Percentiles rank a stretch among this genome's conserved stretches.
Conservation (phyloP, 2,329 filamentous ascomycete genomes). For the Beauveria caledonica region DNA sequence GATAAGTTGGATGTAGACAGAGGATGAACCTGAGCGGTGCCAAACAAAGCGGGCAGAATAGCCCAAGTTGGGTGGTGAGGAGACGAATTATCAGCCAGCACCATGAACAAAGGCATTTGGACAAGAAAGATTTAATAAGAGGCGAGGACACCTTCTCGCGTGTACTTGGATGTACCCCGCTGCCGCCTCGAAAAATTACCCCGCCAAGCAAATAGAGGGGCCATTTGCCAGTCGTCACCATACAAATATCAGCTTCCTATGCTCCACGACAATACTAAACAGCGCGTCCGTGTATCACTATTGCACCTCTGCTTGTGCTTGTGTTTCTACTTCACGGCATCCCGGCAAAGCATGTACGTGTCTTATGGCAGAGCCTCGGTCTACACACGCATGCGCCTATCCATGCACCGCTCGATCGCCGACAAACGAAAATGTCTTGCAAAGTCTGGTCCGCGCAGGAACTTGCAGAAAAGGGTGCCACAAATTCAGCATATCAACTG, state of each 20-base stretch:
- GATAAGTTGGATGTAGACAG: not conserved
- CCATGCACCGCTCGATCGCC: not conserved
- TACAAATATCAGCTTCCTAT: not conserved
- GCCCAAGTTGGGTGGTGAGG: not conserved
- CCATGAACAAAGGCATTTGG: too few species aligned
- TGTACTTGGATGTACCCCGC: not conserved
- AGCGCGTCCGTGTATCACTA: not conserved
- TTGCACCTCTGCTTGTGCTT: not conserved
- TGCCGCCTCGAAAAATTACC: not conserved
- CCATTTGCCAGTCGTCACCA: not conserved
- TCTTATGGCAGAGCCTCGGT: not conserved
- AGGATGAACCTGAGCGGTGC: not conserved
- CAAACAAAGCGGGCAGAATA: not conserved
- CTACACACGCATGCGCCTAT: not conserved
- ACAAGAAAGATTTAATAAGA: not conserved
- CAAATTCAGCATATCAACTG: not conserved
- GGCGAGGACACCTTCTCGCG: not conserved
- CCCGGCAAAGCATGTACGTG: not conserved
- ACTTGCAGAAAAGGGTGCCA: not conserved
- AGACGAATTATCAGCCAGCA: not conserved
- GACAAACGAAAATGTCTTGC: not conserved
- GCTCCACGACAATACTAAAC: not conserved
- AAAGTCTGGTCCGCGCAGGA: not conserved
- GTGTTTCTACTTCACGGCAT: not conserved
- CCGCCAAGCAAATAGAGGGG: conserved; percentile 7